These are phyloP conservation scores for Cotoneaster glaucophyllus DNA, from an alignment of 306 rosid species.

Conservation along the genomic window DNA sequence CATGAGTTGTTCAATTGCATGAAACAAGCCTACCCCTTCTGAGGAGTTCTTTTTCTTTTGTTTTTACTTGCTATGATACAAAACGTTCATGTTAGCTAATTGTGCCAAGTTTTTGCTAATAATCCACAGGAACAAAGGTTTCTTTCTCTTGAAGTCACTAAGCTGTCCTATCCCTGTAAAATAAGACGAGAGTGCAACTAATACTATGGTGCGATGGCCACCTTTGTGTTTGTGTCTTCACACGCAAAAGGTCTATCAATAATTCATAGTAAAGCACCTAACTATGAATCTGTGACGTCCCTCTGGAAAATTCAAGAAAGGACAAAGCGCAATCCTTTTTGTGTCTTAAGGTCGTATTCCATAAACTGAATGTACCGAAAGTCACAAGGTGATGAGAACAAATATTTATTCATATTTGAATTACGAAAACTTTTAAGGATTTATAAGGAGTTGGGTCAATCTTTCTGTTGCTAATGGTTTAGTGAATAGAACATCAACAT, in stretches of 20 bases:
- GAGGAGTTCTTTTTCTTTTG: not conserved
- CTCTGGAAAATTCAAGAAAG: not conserved
- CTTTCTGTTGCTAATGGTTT: too few relatives aligned
- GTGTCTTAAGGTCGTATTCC: not conserved
- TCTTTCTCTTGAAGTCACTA: not conserved
- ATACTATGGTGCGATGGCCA: slow-evolving; percentile 9
- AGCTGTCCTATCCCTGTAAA: not conserved
- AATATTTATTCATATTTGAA: too few relatives aligned
- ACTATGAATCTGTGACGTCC: not conserved
- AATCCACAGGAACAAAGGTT: not conserved
- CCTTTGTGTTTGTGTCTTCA: slow-evolving; percentile 18
- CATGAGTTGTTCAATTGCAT: not conserved
- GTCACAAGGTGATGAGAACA: too few relatives aligned
- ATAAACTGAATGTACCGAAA: not conserved
- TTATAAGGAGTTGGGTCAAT: too few relatives aligned
- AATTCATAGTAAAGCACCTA: not conserved
- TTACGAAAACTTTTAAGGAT: too few relatives aligned
- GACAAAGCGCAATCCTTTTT: not conserved
- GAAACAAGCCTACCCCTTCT: not conserved
- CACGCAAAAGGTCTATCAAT: not conserved
- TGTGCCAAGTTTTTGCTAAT: not conserved
- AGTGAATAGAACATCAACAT: too few relatives aligned
- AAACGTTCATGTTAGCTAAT: not conserved
- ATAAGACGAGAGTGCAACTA: not conserved
- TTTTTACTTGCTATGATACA: not conserved